Evolutionary conservation across 306 rosid genomes (phyloP).

Genomic region (Lablab purpureus): DNA sequence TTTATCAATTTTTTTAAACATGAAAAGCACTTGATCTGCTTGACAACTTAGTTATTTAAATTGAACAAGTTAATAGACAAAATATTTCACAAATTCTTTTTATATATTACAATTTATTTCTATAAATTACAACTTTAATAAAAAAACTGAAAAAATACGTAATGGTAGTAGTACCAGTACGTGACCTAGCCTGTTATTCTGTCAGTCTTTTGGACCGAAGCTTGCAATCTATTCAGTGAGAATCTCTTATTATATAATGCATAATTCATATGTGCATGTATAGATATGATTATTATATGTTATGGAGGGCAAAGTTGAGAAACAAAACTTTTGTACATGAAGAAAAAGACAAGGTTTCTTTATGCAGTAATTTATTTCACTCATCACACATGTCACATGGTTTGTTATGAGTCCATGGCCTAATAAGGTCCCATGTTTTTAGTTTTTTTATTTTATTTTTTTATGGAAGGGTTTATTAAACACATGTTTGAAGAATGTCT

Average conservation of each 20-base stretch:
- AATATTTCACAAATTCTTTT: background rate
- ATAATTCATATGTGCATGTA: background rate
- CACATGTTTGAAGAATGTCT: conserved; percentile 9
- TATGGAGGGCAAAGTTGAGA: background rate
- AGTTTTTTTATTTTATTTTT: background rate
- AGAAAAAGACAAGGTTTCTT: background rate
- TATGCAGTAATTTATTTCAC: background rate
- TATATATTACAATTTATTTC: conserved; percentile 1
- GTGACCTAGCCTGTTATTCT: background rate
- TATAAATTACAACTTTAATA: background rate
- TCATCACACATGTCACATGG: conserved; percentile 21
- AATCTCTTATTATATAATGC: conserved; percentile 3
- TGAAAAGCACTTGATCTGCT: background rate
- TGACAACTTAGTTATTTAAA: background rate
- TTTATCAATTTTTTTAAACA: background rate
- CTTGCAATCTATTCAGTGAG: background rate
- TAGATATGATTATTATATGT: background rate
- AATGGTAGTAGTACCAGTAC: background rate
- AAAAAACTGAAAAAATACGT: background rate
- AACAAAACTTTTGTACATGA: background rate
- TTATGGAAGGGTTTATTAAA: background rate
- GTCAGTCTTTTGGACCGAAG: background rate
- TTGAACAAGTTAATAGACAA: background rate
- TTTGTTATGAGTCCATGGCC: background rate
- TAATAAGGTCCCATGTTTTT: background rate